Percentiles rank a stretch among this genome's conserved stretches.
Evolutionary conservation across 805 yeast genomes (phyloP).

Genomic region (Saccharomycopsis sp.): DNA sequence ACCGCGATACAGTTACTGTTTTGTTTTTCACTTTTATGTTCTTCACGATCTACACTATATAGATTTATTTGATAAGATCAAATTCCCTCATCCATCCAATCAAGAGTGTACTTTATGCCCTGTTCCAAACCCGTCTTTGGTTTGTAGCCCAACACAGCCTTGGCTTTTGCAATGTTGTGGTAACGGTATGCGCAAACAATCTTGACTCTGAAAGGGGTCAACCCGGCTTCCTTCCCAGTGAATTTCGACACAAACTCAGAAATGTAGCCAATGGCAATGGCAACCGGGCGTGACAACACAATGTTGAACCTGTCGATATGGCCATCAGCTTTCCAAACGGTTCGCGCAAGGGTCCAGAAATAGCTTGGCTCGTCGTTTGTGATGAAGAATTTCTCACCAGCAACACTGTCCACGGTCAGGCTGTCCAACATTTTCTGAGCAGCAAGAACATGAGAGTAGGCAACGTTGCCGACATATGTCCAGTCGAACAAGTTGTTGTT

Average conservation of each 20-base stretch:
- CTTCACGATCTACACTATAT: no score
- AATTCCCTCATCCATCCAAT: slow-evolving; percentile 77
- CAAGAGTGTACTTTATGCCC: slow-evolving; percentile 71
- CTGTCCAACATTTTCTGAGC: slow-evolving; percentile 58
- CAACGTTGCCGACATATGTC: slow-evolving; percentile 98
- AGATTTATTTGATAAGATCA: no score
- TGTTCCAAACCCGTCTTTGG: slow-evolving; percentile 74
- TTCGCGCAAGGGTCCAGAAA: slow-evolving; percentile 94
- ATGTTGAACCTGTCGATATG: slow-evolving; percentile 61
- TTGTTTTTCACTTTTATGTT: no score
- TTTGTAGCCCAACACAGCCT: slow-evolving; percentile 59
- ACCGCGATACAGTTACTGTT: no score
- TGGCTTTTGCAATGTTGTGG: slow-evolving; percentile 87
- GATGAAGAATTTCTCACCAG: slow-evolving; percentile 83
- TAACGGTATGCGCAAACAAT: slow-evolving; percentile 90
- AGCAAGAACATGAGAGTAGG: slow-evolving; percentile 91
- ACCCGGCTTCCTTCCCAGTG: slow-evolving; percentile 78
- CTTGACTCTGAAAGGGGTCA: slow-evolving; percentile 90
- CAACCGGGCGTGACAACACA: slow-evolving; percentile 65
- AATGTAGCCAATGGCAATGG: slow-evolving; percentile 70
- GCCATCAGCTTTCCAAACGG: slow-evolving; percentile 97
- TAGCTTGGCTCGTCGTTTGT: slow-evolving; percentile 93
- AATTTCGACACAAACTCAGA: slow-evolving; percentile 67
- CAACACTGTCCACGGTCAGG: slow-evolving; percentile 35
- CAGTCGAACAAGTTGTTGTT: slow-evolving; percentile 91